A percentile compares a stretch with the other conserved stretches of the same genome.
phyloP scores from a whole-genome alignment of 2,329 filamentous ascomycete genomes.

The Thielaviopsis ethacetica region DNA sequence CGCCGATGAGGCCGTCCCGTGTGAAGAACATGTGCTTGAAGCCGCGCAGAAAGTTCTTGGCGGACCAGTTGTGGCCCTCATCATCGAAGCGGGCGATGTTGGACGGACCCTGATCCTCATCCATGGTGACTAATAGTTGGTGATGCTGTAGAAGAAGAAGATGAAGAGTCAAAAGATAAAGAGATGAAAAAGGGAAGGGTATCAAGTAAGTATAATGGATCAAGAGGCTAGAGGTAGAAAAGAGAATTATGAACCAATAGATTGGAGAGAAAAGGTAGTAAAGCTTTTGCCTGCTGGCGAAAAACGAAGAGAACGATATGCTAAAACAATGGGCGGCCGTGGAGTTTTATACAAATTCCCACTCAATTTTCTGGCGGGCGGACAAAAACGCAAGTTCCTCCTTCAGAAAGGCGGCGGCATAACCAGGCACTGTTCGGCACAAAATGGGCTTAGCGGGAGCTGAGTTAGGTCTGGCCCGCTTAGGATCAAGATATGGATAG shows the following conservation, averaged over 20 bases:
- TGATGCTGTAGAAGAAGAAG: not conserved
- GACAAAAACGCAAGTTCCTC: not conserved
- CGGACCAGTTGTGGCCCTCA: conserved; percentile 16
- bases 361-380: not conserved
- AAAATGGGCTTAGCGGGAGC: too few species aligned
- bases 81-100: conserved; percentile 28
- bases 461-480: too few species aligned
- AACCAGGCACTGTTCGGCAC: too few species aligned
- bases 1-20: conserved; percentile 60
- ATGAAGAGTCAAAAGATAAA: not conserved
- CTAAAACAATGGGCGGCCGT: not conserved
- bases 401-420: too few species aligned
- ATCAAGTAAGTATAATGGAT: not conserved
- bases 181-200: not conserved
- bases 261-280: not conserved
- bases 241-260: not conserved
- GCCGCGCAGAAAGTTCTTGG: conserved; percentile 13
- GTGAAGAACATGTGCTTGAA: conserved; percentile 30
- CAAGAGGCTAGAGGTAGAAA: not conserved
- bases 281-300: not conserved
- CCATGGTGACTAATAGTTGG: conserved; percentile 24
- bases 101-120: conserved; percentile 38
- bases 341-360: not conserved
- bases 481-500: too few species aligned
- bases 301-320: not conserved